phyloP scores from a whole-genome alignment of 2,329 filamentous ascomycete species.

The Beauveria rudraprayagi region DNA sequence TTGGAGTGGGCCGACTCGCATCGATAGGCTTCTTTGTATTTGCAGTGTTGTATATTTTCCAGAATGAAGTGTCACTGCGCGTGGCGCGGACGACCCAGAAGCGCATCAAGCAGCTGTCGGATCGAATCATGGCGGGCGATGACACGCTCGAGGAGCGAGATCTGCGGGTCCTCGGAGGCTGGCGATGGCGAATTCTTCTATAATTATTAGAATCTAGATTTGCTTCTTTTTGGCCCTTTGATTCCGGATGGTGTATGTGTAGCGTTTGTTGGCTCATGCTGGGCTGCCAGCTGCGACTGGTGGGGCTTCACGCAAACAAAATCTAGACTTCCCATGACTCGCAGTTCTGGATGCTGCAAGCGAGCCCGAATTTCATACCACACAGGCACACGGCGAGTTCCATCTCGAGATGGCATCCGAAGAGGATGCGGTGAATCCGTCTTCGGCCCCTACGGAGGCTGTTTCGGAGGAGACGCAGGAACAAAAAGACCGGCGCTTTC shows the following conservation, averaged over 20 bases:
- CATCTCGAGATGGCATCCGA: not conserved
- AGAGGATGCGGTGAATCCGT: not conserved
- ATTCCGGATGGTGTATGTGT: not conserved
- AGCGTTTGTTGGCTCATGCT: not conserved
- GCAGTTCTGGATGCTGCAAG: not conserved
- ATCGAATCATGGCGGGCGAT: constrained; percentile 40
- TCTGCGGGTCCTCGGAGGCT: constrained; percentile 41
- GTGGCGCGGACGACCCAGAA: constrained; percentile 45
- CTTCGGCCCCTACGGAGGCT: not conserved
- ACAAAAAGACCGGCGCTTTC: constrained; percentile 3
- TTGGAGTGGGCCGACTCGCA: constrained; percentile 38
- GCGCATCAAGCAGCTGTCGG: constrained; percentile 39
- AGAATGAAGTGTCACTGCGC: constrained; percentile 48
- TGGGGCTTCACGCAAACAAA: not conserved
- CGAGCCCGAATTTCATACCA: not conserved
- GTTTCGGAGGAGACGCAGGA: not conserved
- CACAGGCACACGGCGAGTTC: not conserved
- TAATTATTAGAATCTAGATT: constrained; percentile 26
- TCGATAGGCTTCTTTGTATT: constrained; percentile 47
- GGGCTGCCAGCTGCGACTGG: not conserved
- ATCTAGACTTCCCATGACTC: not conserved
- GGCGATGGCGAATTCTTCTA: constrained; percentile 48
- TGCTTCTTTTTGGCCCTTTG: not conserved
- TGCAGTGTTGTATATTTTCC: constrained; percentile 49
- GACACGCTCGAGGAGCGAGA: constrained; percentile 40